These are phyloP conservation scores for Yamadazyma olivae DNA, from an alignment of 805 yeast genomes.

Conservation along the genomic window DNA sequence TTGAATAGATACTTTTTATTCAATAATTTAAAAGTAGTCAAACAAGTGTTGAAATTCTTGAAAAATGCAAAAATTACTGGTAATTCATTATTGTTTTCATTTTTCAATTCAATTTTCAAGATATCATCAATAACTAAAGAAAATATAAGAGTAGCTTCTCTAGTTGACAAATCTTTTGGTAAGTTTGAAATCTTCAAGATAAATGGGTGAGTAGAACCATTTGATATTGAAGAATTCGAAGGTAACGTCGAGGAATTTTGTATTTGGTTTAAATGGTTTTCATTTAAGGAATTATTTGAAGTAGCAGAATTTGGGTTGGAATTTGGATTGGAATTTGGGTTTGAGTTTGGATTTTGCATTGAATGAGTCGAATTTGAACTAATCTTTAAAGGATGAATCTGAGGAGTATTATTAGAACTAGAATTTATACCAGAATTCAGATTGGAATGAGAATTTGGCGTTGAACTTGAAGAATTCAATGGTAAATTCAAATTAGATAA, in stretches of 20 bases:
- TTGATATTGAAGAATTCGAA: background rate
- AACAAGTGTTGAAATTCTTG: conserved; percentile 35
- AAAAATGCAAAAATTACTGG: conserved; percentile 30
- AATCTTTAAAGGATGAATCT: no score
- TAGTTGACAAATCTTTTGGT: conserved; percentile 59
- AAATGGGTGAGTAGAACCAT: conserved; percentile 3
- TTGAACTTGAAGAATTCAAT: no score
- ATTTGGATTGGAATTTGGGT: background rate
- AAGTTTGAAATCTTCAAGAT: conserved; percentile 44
- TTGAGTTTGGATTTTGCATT: no score
- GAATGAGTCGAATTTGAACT: no score
- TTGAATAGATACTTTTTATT: conserved; percentile 42
- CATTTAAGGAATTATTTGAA: no score
- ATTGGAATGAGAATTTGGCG: no score
- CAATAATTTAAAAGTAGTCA: conserved; percentile 37
- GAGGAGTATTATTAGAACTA: no score
- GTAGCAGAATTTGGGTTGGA: background rate
- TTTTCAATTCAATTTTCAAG: conserved; percentile 45
- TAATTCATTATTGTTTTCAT: conserved; percentile 16
- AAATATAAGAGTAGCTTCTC: conserved; percentile 69
- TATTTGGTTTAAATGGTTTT: no score
- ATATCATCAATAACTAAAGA: conserved; percentile 65
- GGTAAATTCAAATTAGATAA: no score
- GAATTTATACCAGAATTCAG: no score
- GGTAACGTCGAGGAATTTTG: no score